Evolutionary conservation across 495 filamentous ascomycete species (phyloP), one percentile per base, ranked within the genome.

Genomic region (Entonaema liquescens): DNA sequence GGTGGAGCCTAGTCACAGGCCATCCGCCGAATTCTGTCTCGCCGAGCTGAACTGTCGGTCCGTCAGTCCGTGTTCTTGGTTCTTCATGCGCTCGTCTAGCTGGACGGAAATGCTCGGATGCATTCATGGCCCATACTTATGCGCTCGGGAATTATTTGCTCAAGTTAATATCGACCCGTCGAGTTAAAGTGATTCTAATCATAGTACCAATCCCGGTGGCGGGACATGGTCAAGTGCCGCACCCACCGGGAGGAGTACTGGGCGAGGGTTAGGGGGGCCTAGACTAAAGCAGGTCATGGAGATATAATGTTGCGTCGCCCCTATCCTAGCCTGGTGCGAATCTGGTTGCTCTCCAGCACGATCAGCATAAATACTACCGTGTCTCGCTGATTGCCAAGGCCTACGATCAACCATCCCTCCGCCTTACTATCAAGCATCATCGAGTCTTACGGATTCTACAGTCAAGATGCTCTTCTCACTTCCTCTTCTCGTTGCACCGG

Each of bases 391-490:
- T 57, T 52, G 65, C 70, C 70, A 72, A 72, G 70, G 60, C 36
- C 52, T 50, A 44, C 47, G 36, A 58, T 52, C 47, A 17, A 5
- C 55, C 26, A 19, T 58, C 67, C 63, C 52, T 56, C 29, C n/a
- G 21, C 55, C 36, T 56, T 52, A 50, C 11, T 15, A 61, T 42
- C 28, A 65, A 47, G 12, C 47, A 23, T 50, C 44, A 54, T 31
- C 21, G 12, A 55, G 42, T 36, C 25, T 31, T 56, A 29, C 26
- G 19, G 9, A 47, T 47, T 13, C 9, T 15, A 1, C 31, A 31
- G 44, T 72, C 74, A 78, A 72, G 55, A 80, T 80, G 77, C 44
- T 75, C 28, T 74, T 74, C 60, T 64, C 75, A 33, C 56, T 76
- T 52, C 64, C 62, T 50, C 59, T 80, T 15, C 68, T 72, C 68